phyloP scores from a whole-genome alignment of 345 rosid species.

The Toxicodendron radicans region DNA sequence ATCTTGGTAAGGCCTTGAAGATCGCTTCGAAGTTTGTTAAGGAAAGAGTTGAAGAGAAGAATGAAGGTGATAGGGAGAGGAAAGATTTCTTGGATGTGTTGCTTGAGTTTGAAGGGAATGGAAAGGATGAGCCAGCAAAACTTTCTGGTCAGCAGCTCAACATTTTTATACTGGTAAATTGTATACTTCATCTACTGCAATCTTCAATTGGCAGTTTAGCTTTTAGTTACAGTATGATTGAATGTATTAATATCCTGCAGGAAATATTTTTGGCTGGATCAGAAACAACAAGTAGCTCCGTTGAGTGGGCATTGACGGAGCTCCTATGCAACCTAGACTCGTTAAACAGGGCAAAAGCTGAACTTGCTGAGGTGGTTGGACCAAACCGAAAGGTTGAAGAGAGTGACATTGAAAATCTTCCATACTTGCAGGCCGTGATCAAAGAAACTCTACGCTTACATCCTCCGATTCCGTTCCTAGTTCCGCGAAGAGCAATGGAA shows the following conservation, averaged over 20 bases:
- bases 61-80: conserved; percentile 3
- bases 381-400: conserved; percentile 47
- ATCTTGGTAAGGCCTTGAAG: conserved; percentile 48
- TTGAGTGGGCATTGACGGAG: conserved; percentile 74
- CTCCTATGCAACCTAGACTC: conserved; percentile 45
- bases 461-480: conserved; percentile 60
- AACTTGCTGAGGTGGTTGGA: conserved; percentile 45
- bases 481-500: conserved; percentile 46
- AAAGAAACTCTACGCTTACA: conserved; percentile 54
- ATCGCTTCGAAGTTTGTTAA: conserved; percentile 43
- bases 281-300: conserved; percentile 58
- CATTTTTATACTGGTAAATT: too few relatives aligned
- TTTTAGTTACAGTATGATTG: neutral
- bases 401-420: conserved; percentile 46
- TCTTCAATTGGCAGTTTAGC: neutral
- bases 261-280: conserved; percentile 63
- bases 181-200: neutral
- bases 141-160: too few relatives aligned
- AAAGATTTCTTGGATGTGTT: conserved; percentile 54
- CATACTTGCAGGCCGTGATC: conserved; percentile 47
- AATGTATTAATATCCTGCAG: conserved; percentile 22
- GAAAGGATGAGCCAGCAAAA: conserved; percentile 44
- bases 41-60: conserved; percentile 32
- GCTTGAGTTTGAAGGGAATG: conserved; percentile 51
- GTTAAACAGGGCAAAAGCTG: conserved; percentile 48